phyloP scores from a whole-genome alignment of 768 basidiomycete species.

The Lentinus brumalis region DNA sequence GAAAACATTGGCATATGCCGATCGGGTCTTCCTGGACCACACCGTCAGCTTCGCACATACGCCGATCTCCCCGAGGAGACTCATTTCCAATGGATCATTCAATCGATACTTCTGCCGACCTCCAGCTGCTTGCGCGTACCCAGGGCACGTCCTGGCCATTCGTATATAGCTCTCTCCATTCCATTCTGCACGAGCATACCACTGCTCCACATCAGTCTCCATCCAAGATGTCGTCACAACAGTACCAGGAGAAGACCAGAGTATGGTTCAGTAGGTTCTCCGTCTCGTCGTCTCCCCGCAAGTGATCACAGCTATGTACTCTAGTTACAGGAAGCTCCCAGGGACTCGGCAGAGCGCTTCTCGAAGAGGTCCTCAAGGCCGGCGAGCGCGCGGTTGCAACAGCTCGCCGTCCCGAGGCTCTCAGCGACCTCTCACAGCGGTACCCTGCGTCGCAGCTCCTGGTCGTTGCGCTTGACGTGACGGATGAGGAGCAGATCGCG shows the following conservation, averaged over 20 bases:
- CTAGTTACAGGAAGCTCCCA: constrained; percentile 37
- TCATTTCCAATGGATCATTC: too few species aligned
- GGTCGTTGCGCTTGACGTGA: constrained; percentile 34
- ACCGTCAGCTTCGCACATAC: too few species aligned
- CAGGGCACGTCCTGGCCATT: too few species aligned
- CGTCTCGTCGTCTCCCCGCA: background rate
- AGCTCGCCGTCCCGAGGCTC: constrained; percentile 27
- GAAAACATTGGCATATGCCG: too few species aligned
- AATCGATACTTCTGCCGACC: too few species aligned
- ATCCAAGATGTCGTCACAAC: too few species aligned
- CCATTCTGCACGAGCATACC: too few species aligned
- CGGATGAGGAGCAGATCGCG: constrained; percentile 22
- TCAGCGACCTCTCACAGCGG: constrained; percentile 24
- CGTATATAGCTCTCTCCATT: too few species aligned
- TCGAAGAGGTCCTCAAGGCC: constrained; percentile 32
- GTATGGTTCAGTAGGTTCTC: background rate
- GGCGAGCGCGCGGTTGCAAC: constrained; percentile 38
- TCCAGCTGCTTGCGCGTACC: too few species aligned
- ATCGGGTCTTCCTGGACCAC: too few species aligned
- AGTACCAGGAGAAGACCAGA: background rate
- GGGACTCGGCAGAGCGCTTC: constrained; percentile 35
- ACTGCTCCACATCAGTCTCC: too few species aligned
- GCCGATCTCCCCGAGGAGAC: too few species aligned
- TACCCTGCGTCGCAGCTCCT: constrained; percentile 32
- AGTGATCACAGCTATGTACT: background rate